Base-by-base conservation (phyloP, 257 asterid genomes). In the Jacaranda copaia region DNA sequence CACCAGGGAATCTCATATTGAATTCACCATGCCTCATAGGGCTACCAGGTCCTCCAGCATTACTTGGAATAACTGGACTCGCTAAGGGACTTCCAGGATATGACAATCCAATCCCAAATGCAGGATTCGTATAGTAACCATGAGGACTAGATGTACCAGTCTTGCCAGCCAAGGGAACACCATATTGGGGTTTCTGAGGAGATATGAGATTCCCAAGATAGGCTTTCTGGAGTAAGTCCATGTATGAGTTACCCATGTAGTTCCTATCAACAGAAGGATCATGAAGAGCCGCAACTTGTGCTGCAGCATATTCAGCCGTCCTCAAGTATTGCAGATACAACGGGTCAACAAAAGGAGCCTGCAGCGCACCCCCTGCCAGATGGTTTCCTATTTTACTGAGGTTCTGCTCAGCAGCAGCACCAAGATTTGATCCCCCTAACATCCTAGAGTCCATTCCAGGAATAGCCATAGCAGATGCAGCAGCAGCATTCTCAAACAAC, bases 401-500 rank as follows among this genome's bases (percentile, higher is more conserved):
- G 76, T 77, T 89, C 73, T 87, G 92, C 20, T 87, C 96, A 58
- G 83, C 79, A 69, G 92, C 88, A 77, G 91, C 85, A 51, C 92
- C 86, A 6, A 91, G 70, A 81, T 81, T 87, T 25, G 97, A 83
- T 64, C 87, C 98, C 5, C 89, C 93, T 59, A 88, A 80, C 84
- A 93, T 81, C 78, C 96, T 85, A 42, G 97, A 80, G 78, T 91
- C 99, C 88, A 89, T 85, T 45, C 96, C 96, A 61, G 96, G 93
- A 35, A 83, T 81, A 69, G 78, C 96, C 92, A 93, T 79, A 16
- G 93, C 99, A 48, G 98, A 90, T 49, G 88, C 96, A 39, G 89
- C 95, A 77, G 96, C 99, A 84, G 98, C 99, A 84, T 91, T 96
- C 86, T 91, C 97, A 77, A 90, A 93, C 78, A 96, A 84, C 1